These are phyloP conservation scores for Apiotrichum brassicae DNA, from an alignment of 1,284 basidiomycete genomes.

Conservation along the genomic window DNA sequence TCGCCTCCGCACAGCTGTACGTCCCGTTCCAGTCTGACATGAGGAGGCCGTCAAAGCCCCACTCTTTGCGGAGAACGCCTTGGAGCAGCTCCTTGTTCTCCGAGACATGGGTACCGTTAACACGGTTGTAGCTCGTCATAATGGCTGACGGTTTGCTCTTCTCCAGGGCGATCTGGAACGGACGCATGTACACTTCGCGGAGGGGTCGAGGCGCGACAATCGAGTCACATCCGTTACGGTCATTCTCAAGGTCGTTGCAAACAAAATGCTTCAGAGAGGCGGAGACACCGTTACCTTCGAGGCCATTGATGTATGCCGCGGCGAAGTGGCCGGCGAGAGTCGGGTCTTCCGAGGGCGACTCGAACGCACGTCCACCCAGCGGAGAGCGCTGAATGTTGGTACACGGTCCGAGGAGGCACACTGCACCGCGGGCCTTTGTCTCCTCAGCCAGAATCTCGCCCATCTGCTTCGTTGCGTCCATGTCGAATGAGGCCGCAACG, in stretches of 20 bases:
- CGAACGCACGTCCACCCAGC: constrained; percentile 57
- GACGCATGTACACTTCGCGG: constrained; percentile 68
- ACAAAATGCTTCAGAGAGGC: constrained; percentile 47
- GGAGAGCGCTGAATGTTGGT: constrained; percentile 74
- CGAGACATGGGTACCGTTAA: constrained; percentile 63
- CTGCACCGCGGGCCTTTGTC: constrained; percentile 62
- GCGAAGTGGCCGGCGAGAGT: constrained; percentile 63
- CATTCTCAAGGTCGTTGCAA: constrained; percentile 43
- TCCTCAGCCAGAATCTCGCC: constrained; percentile 61
- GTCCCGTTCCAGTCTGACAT: constrained; percentile 57
- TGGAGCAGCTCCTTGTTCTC: constrained; percentile 57
- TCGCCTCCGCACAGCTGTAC: constrained; percentile 58
- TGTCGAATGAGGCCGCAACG: constrained; percentile 44
- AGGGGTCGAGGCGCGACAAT: constrained; percentile 53
- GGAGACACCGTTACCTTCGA: constrained; percentile 66
- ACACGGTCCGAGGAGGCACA: constrained; percentile 64
- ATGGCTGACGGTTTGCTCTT: constrained; percentile 47
- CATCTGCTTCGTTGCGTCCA: constrained; percentile 57
- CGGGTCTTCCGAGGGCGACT: constrained; percentile 73
- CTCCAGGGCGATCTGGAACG: constrained; percentile 75
- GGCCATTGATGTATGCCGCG: constrained; percentile 64
- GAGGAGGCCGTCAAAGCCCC: constrained; percentile 63
- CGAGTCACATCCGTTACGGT: constrained; percentile 28
- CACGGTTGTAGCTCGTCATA: constrained; percentile 51
- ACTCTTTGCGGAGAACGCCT: constrained; percentile 51